A percentile compares a stretch with the other conserved stretches of the same genome.
phyloP scores from a whole-genome alignment of 345 rosid species.

The Eucalyptus sp. region DNA sequence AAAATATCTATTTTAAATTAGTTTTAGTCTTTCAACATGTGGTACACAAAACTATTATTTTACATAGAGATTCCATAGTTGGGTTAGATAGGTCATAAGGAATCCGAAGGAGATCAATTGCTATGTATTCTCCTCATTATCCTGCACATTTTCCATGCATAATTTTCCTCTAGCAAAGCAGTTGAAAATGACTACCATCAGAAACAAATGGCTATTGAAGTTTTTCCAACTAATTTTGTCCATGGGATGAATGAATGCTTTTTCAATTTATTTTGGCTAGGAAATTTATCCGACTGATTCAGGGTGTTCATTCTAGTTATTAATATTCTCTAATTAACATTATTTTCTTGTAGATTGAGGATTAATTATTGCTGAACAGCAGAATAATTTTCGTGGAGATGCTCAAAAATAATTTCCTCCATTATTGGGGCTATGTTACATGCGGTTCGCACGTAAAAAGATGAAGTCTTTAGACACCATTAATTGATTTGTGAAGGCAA shows the following conservation, averaged over 20 bases:
- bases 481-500: neutral
- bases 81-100: neutral
- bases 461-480: neutral
- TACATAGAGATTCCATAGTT: neutral
- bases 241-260: neutral
- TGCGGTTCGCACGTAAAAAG: neutral
- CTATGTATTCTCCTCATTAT: neutral
- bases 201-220: neutral
- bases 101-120: neutral
- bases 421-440: neutral
- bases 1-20: neutral
- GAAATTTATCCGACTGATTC: neutral
- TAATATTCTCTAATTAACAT: neutral
- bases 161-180: neutral
- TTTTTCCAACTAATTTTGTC: neutral
- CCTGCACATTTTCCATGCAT: neutral
- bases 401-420: neutral
- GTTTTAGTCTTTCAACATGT: neutral
- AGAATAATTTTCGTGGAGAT: neutral
- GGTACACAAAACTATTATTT: neutral
- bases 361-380: neutral
- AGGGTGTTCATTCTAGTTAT: neutral
- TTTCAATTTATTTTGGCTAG: neutral
- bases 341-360: neutral
- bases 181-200: neutral